Conservation (phyloP, 202 grass and related monocot genomes). For the Schoenoplectus triqueter region DNA sequence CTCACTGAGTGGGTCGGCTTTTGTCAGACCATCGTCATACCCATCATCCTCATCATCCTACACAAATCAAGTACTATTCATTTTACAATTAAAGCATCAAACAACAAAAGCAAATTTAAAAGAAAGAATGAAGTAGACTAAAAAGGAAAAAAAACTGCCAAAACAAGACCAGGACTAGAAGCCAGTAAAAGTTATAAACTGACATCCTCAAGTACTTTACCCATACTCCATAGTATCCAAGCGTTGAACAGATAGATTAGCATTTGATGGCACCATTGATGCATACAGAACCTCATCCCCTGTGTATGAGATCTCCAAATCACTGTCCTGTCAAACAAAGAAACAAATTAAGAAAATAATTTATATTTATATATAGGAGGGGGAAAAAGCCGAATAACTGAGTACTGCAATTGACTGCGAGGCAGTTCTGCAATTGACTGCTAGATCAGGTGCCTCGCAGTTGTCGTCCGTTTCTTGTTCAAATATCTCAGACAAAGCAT, state of each 20-base stretch:
- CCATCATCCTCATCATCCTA: slow-evolving; percentile 60
- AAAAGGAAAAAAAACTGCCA: neutral
- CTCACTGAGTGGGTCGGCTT: slow-evolving; percentile 77
- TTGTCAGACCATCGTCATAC: slow-evolving; percentile 86
- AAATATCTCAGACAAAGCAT: slow-evolving; percentile 80
- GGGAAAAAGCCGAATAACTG: neutral
- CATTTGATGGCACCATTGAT: slow-evolving; percentile 64
- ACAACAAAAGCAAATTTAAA: slow-evolving; percentile 6
- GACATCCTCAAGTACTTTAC: slow-evolving; percentile 85
- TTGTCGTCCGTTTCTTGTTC: slow-evolving; percentile 58
- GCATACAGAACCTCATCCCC: slow-evolving; percentile 63
- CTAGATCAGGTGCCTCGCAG: slow-evolving; percentile 47
- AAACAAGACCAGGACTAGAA: neutral
- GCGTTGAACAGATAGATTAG: slow-evolving; percentile 66
- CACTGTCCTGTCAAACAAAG: slow-evolving; percentile 64
- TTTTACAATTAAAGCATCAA: slow-evolving; percentile 5
- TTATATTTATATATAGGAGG: neutral
- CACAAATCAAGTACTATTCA: neutral
- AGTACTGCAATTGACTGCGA: neutral
- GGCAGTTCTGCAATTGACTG: too few relatives aligned
- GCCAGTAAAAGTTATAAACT: neutral
- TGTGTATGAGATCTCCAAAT: slow-evolving; percentile 69
- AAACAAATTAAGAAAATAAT: too few relatives aligned
- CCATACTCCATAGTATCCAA: slow-evolving; percentile 88
- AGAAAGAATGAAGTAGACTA: neutral